A percentile compares a stretch with the other conserved stretches of the same genome.
Conservation (phyloP, 2,329 filamentous ascomycete genomes). For the Lecanicillium sp. region DNA sequence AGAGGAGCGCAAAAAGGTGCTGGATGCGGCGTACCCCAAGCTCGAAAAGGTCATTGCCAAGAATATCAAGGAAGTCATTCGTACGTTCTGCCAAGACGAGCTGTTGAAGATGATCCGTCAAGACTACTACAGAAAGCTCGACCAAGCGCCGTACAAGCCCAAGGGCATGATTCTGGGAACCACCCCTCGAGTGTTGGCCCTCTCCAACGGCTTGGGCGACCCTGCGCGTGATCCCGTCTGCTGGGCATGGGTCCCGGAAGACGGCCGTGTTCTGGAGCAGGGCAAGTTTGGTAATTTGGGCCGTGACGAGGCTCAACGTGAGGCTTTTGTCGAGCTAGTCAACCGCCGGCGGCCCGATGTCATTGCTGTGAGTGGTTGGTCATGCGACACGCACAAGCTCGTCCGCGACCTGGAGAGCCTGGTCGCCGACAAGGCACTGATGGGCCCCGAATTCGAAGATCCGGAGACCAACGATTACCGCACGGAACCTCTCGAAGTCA, state of each 20-base stretch:
- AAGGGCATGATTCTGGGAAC: conserved; percentile 88
- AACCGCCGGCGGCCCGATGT: conserved; percentile 81
- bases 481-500: conserved; percentile 75
- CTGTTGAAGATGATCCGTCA: conserved; percentile 84
- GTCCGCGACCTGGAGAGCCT: conserved; percentile 75
- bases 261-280: conserved; percentile 81
- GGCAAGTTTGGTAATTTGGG: conserved; percentile 79
- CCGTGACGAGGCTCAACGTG: conserved; percentile 59
- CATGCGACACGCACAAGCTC: conserved; percentile 77
- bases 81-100: conserved; percentile 89
- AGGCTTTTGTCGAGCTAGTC: conserved; percentile 72
- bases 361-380: conserved; percentile 82
- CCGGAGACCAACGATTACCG: conserved; percentile 67
- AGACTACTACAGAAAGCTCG: conserved; percentile 80
- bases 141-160: conserved; percentile 94
- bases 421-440: conserved; percentile 69
- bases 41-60: conserved; percentile 80
- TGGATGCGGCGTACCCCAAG: conserved; percentile 75
- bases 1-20: conserved; percentile 72
- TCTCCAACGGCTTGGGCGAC: conserved; percentile 80
- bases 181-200: conserved; percentile 74
- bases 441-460: conserved; percentile 76
- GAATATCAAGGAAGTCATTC: conserved; percentile 89
- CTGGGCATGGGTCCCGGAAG: conserved; percentile 92
- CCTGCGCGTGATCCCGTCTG: conserved; percentile 69